Base-by-base conservation (phyloP, 345 rosid genomes). In the Aurinia saxatilis region DNA sequence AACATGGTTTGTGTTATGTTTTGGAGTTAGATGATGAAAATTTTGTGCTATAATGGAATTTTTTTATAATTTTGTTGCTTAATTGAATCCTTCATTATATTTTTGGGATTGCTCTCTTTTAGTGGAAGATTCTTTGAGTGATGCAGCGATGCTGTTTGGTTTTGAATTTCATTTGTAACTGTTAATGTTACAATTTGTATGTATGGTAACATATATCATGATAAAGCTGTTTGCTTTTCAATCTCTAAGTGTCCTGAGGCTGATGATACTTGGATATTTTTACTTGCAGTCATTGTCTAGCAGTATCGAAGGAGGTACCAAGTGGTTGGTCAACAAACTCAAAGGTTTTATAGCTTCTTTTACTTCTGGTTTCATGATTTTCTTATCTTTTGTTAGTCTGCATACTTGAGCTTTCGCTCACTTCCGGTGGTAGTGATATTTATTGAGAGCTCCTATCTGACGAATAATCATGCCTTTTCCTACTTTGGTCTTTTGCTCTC, bases 261-360 rank as follows among this genome's bases (percentile, higher is more conserved):
- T 57, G 66, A 57, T 50, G 18, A 46, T 40, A 18, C 50, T 56
- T 71, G 27, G 40, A 14, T n/a, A 4, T 47, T 57, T 15, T 33
- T 37, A 18, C 37, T 38, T 65, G 53, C 75, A 91, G 98, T 91
- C 98, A 16, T 10, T 91, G 70, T 82, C 87, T 7, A 81, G 64
- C 74, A 87, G 96, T 74, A 84, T 87, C 64, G 88, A 81, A 82
- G 96, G 91, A 70, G 96, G 97, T 69, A 74, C 97, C 37, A 93
- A 82, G 67, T 90, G 96, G 96, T 48, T 90, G 75, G 99, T 93
- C 57, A 90, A 86, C 80, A 93, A 87, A 75, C 25, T 93, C 48
- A 93, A 90, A 93, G 99, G 99, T 86, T 55, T 9, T 65, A 46
- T 57, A 7, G 6, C 48, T n/a, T 60, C 31, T 21, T 42, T n/a